phyloP scores from a whole-genome alignment of 306 rosid species.

The Rosa chinensis region DNA sequence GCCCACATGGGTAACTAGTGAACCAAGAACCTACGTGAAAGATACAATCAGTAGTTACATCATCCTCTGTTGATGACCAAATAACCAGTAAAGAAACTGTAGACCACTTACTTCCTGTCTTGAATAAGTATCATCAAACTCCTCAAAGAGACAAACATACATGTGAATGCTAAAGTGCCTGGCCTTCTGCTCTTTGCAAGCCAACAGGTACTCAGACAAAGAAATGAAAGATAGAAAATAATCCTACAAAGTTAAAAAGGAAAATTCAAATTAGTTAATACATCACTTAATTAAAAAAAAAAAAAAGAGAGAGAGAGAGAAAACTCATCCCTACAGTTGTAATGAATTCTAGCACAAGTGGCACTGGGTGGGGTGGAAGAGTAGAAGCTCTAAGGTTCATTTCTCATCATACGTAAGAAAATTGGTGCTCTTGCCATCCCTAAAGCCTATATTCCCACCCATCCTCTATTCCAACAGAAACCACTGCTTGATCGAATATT shows the following conservation, averaged over 20 bases:
- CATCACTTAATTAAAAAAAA: not conserved
- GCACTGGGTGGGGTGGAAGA: not conserved
- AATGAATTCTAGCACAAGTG: not conserved
- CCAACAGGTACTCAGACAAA: constrained; percentile 38
- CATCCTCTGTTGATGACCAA: not conserved
- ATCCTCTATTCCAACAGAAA: not conserved
- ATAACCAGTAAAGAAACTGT: not conserved
- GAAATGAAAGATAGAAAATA: constrained; percentile 36
- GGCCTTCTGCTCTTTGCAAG: constrained; percentile 41
- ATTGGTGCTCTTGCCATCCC: not conserved
- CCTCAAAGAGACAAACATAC: constrained; percentile 35
- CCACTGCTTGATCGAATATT: not conserved
- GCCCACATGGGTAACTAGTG: constrained; percentile 43
- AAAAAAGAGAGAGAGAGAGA: too few species aligned
- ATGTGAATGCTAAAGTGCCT: constrained; percentile 32
- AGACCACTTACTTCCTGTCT: constrained; percentile 42
- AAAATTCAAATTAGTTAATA: not conserved
- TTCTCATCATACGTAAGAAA: not conserved
- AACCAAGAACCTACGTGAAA: constrained; percentile 38
- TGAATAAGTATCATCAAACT: constrained; percentile 39
- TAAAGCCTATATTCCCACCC: not conserved
- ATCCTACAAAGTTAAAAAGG: constrained; percentile 17
- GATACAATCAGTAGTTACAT: constrained; percentile 8
- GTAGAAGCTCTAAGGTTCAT: not conserved
- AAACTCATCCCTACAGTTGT: not conserved